Percentiles rank a stretch among this genome's conserved stretches.
Evolutionary conservation across 768 basidiomycete species (phyloP).

Genomic region (Pilatotrama ljubarskyi): DNA sequence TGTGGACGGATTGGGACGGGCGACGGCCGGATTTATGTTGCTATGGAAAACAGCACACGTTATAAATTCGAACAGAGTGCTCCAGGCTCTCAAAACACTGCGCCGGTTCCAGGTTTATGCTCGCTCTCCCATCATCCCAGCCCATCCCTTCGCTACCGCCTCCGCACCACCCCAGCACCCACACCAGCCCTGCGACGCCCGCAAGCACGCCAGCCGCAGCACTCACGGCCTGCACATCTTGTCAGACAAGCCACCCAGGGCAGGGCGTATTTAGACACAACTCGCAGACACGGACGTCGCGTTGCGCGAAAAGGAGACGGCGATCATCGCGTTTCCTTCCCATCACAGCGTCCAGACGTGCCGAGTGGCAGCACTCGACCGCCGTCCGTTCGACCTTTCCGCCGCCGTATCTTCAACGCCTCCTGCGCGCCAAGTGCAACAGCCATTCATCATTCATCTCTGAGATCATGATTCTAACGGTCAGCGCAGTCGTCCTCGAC

Average conservation of each 20-base stretch:
- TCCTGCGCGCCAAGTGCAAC: neutral
- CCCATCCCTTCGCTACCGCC: neutral
- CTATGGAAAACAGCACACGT: slow-evolving; percentile 21
- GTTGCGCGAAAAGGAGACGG: neutral
- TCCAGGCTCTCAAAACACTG: slow-evolving; percentile 1
- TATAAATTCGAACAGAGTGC: neutral
- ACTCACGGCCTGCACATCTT: neutral
- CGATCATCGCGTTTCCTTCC: neutral
- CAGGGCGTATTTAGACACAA: neutral
- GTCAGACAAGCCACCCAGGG: neutral
- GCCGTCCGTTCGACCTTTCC: neutral
- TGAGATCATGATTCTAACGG: slow-evolving; percentile 1
- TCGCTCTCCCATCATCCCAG: neutral
- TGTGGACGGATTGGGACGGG: neutral
- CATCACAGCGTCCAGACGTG: neutral
- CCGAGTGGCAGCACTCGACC: neutral
- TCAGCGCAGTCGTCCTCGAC: neutral
- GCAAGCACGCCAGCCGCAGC: neutral
- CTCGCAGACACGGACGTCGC: neutral
- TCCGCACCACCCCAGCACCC: neutral
- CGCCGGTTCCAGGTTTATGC: neutral
- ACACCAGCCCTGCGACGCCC: neutral
- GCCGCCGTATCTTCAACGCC: neutral
- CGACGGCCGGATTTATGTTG: slow-evolving; percentile 20
- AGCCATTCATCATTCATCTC: neutral